Conservation (phyloP, 2,329 filamentous ascomycete genomes). For the Xylariaceae sp. region DNA sequence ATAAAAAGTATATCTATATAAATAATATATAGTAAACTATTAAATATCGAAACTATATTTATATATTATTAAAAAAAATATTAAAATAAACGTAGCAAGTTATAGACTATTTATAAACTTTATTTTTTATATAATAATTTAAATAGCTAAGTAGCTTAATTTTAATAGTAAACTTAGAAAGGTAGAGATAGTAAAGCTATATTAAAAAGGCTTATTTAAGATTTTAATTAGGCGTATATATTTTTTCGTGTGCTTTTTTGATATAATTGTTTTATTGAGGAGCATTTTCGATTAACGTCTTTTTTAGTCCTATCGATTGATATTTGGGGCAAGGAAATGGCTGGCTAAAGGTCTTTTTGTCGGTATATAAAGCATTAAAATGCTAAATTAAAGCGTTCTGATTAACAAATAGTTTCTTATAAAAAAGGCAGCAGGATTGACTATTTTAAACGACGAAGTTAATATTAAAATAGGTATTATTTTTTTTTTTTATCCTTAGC, state of each 20-base stretch:
- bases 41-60: neutral
- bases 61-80: neutral
- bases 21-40: neutral
- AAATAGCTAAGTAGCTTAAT: slow-evolving; percentile 1
- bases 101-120: neutral
- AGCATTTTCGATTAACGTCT: slow-evolving; percentile 1
- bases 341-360: slow-evolving; percentile 3
- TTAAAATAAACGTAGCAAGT: neutral
- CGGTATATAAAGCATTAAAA: neutral
- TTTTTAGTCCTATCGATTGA: slow-evolving; percentile 1
- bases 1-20: slow-evolving; percentile 2
- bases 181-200: slow-evolving; percentile 1
- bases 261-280: neutral
- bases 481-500: neutral
- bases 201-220: neutral
- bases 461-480: neutral
- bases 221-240: slow-evolving; percentile 2
- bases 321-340: slow-evolving; percentile 2
- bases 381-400: slow-evolving; percentile 1
- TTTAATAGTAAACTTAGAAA: slow-evolving; percentile 2
- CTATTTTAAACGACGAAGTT: neutral
- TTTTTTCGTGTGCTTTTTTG: slow-evolving; percentile 4
- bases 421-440: too few relatives aligned
- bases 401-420: slow-evolving; percentile 1
- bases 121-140: too few relatives aligned